These are phyloP conservation scores for Bryoglossum gracile DNA, from an alignment of 495 filamentous ascomycete species.

Conservation along the genomic window DNA sequence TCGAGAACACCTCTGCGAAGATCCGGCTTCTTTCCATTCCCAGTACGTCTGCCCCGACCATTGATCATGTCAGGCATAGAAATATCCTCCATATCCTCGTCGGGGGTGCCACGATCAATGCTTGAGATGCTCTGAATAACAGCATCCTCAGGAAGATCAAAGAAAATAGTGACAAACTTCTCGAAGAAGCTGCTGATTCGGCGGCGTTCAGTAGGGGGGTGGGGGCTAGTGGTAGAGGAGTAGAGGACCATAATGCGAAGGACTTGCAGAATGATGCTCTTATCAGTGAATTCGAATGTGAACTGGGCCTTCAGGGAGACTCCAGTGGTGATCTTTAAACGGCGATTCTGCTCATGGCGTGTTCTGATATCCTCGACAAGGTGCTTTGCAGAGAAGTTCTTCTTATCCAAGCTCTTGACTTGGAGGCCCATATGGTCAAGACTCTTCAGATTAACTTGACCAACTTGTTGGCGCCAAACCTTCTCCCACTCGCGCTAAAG, in stretches of 20 bases:
- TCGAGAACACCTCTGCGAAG: conserved; percentile 84
- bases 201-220: conserved; percentile 63
- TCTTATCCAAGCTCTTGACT: conserved; percentile 78
- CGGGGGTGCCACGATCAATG: conserved; percentile 51
- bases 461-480: conserved; percentile 92
- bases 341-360: conserved; percentile 78
- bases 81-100: conserved; percentile 66
- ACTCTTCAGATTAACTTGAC: conserved; percentile 86
- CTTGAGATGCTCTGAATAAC: conserved; percentile 73
- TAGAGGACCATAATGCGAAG: conserved; percentile 72
- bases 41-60: conserved; percentile 49
- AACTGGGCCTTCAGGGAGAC: conserved; percentile 64
- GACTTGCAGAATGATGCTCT: conserved; percentile 73
- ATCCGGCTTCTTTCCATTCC: conserved; percentile 64
- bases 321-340: conserved; percentile 51
- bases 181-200: conserved; percentile 77
- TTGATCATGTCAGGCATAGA: conserved; percentile 46
- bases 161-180: conserved; percentile 83
- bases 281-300: conserved; percentile 62
- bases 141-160: conserved; percentile 67
- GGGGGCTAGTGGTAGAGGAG: conserved; percentile 57
- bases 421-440: conserved; percentile 92
- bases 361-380: conserved; percentile 78
- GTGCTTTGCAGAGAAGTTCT: conserved; percentile 77
- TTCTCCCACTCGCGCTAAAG: conserved; percentile 91